Conservation (phyloP, 352 stramenopile species). For the Plasmopara muralis region DNA sequence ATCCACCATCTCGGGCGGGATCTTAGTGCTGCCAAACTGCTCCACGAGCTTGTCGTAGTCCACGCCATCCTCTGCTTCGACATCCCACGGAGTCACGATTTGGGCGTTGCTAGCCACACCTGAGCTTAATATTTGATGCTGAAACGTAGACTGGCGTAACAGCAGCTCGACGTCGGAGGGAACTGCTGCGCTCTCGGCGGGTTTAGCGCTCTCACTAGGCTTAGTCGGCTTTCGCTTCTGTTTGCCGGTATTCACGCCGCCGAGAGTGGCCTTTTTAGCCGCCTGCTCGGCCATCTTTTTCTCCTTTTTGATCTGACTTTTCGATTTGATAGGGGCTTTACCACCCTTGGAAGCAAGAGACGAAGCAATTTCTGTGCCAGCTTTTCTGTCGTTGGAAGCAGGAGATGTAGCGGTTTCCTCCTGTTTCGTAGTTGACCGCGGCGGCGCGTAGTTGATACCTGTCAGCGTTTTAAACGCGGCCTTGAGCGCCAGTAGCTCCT, state of each 20-base stretch:
- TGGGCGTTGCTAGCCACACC: constrained; percentile 53
- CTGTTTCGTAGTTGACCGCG: constrained; percentile 32
- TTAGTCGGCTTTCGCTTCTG: constrained; percentile 49
- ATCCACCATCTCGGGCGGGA: constrained; percentile 90
- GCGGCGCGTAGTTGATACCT: constrained; percentile 59
- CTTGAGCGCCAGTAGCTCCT: constrained; percentile 68
- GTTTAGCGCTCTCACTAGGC: constrained; percentile 67
- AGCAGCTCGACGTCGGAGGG: constrained; percentile 54
- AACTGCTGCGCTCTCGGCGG: constrained; percentile 46
- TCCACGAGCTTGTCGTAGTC: constrained; percentile 99
- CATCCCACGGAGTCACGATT: constrained; percentile 90
- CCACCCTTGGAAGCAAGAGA: constrained; percentile 9
- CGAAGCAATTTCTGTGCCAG: not conserved
- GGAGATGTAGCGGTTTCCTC: constrained; percentile 22
- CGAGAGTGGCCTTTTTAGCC: constrained; percentile 41
- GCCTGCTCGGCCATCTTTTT: constrained; percentile 75
- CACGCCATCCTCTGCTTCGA: constrained; percentile 93
- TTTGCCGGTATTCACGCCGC: constrained; percentile 28
- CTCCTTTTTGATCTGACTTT: constrained; percentile 86
- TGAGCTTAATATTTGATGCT: constrained; percentile 54
- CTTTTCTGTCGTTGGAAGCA: constrained; percentile 14
- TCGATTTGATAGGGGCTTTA: constrained; percentile 47
- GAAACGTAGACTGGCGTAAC: constrained; percentile 66
- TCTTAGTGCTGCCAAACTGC: constrained; percentile 95
- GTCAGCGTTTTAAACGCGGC: constrained; percentile 73